phyloP scores from a whole-genome alignment of 345 rosid genomes.

The Bretschneidera sinensis region DNA sequence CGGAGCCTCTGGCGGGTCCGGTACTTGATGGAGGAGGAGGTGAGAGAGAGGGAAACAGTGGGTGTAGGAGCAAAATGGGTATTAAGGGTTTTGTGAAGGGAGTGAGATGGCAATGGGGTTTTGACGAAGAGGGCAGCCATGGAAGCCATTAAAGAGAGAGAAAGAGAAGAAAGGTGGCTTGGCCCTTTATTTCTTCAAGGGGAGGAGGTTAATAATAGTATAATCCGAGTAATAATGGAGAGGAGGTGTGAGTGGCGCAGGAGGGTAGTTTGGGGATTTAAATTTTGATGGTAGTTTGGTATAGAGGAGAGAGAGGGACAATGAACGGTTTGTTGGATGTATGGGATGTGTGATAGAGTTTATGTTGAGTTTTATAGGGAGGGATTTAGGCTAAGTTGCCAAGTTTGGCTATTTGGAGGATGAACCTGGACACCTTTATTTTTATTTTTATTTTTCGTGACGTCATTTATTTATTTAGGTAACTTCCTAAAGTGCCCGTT shows the following conservation, averaged over 20 bases:
- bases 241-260: background rate
- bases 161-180: conserved; percentile 1
- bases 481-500: too few relatives aligned
- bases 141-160: conserved; percentile 52
- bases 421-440: conserved; percentile 40
- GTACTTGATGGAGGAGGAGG: conserved; percentile 16
- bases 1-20: conserved; percentile 23
- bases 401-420: conserved; percentile 22
- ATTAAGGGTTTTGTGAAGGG: conserved; percentile 35
- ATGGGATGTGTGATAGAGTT: background rate
- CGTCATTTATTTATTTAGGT: too few relatives aligned
- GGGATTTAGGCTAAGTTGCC: too few relatives aligned
- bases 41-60: conserved; percentile 25
- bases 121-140: conserved; percentile 40
- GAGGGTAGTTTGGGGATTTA: conserved; percentile 13
- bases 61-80: conserved; percentile 35
- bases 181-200: too few relatives aligned
- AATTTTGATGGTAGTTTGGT: background rate
- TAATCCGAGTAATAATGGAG: too few relatives aligned
- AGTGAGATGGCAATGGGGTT: conserved; percentile 32
- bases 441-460: too few relatives aligned
- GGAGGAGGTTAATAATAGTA: too few relatives aligned
- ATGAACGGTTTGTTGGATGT: background rate
- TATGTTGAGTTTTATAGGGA: background rate
- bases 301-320: background rate